Evolutionary conservation across 805 yeast genomes (phyloP).

Genomic region (Saturnispora quitensis): DNA sequence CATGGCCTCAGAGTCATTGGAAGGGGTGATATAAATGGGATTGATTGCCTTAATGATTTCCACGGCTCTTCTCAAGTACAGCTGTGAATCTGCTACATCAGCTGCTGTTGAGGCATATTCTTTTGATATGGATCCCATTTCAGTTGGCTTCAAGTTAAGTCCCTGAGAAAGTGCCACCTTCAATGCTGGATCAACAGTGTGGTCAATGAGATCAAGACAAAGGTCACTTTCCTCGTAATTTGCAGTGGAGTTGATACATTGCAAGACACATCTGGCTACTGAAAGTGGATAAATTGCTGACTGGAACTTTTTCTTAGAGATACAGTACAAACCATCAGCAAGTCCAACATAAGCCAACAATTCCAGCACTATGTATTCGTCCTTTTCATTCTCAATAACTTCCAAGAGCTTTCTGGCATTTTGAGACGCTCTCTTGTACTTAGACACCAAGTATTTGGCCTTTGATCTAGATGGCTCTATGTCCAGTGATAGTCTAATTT

Average conservation of each 20-base stretch:
- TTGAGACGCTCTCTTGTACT: slow-evolving; percentile 54
- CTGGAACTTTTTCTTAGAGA: slow-evolving; percentile 49
- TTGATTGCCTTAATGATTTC: slow-evolving; percentile 30
- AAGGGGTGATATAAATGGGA: slow-evolving; percentile 29
- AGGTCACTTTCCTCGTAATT: slow-evolving; percentile 28
- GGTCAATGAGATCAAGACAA: slow-evolving; percentile 47
- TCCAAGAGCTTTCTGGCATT: slow-evolving; percentile 35
- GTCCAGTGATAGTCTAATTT: slow-evolving; percentile 46
- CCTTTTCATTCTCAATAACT: slow-evolving; percentile 32
- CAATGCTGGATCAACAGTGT: slow-evolving; percentile 58
- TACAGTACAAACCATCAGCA: slow-evolving; percentile 32
- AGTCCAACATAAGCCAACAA: slow-evolving; percentile 28
- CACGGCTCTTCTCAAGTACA: slow-evolving; percentile 31
- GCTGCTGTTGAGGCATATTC: slow-evolving; percentile 24
- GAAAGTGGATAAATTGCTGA: slow-evolving; percentile 44
- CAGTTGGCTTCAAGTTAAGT: slow-evolving; percentile 28
- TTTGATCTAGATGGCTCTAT: slow-evolving; percentile 38
- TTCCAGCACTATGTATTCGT: slow-evolving; percentile 27
- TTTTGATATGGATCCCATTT: slow-evolving; percentile 42
- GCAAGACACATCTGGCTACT: slow-evolving; percentile 53
- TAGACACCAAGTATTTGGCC: slow-evolving; percentile 50
- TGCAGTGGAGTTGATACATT: slow-evolving; percentile 35
- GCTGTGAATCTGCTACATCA: slow-evolving; percentile 14
- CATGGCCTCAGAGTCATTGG: slow-evolving; percentile 12
- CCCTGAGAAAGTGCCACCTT: slow-evolving; percentile 28